Evolutionary conservation across 768 basidiomycete genomes (phyloP), one percentile per base, ranked within the genome.

Genomic region (Zangia roseola): DNA sequence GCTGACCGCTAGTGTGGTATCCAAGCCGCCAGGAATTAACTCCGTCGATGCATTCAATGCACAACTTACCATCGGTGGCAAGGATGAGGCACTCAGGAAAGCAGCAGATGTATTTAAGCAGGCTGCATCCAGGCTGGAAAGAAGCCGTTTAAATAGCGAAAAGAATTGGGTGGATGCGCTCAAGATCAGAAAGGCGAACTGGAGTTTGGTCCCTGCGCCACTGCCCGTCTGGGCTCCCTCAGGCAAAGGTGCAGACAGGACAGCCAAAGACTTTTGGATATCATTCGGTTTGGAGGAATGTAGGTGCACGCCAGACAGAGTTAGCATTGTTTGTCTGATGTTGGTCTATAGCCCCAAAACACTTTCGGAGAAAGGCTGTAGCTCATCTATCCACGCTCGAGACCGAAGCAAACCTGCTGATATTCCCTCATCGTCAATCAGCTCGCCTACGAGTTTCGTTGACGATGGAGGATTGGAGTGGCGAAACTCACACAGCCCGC

Each of bases 101-200:
- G 89, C 91, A 20, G 79, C 87, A 0, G 72, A 75, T 46, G 69
- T 91, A 1, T 86, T 91, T 54, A 88, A 82, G 58, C 64, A 73
- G 26, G 88, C 88, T 4, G 84, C 87, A 3, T 75, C 79, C 46
- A 78, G 79, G 45, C 81, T 91, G 70, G 87, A 90, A 59, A 72
- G 79, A 41, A 74, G 80, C 19, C 73, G 83, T 34, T 56, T 78
- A 9, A 72, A 77, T 41, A 79, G 83, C 35, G 88, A 91, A 61
- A 81, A 74, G 50, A 91, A 91, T 57, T 93, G 91, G 91, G 74
- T 83, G 7, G 82, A 91, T 62, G 91, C 91, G 4, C 73, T 93
- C 39, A 86, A 81, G 61, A 83, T 88, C 38, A 73, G 91, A 53
- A 70, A 79, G 58, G 82, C 76, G 8, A 92, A 93, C 56, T 93